Base-by-base conservation (phyloP, 371 early-diverging fungal species). In the Saksenaea vasiformis region DNA sequence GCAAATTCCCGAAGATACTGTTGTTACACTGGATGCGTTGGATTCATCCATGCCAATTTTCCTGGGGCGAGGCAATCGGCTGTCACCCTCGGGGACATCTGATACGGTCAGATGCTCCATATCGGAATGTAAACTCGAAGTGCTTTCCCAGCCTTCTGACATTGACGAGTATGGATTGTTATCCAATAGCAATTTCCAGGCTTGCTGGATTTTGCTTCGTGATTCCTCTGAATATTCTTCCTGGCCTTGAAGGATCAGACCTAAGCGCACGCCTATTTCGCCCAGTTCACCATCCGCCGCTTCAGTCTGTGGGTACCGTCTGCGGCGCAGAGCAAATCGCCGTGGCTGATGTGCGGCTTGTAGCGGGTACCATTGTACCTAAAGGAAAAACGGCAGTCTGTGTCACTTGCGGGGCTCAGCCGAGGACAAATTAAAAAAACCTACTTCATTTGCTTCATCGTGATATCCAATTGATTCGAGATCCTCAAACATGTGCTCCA, bases 401-500 rank as follows among this genome's bases (percentile, higher is more conserved):
- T 56, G 31, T 57, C 17, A 26, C 22, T 58, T 22, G 35, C 14
- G 64, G 10, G 63, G 60, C 19, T 64, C 63, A 31, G 56, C 22
- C 8, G 10, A 17, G 22, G 24, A 47, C 10, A 47, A 47, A 44
- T 2, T 1, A 47, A 47, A 47, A 47, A 24, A 47, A 47, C 0
- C 54, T 70, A 62, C 71, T 61, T 71, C 41, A 22, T 59, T 55
- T 17, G 38, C 55, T 58, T 65, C 65, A 26, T 61, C 58, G 26
- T 67, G 60, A 22, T 66, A 74, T 41, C 72, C 70, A 43, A 70
- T 68, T n/a, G 64, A 36, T 28, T 64, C 56, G 13, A 13, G 15
- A 27, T 61, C 53, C n/a, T 53, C 47, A 64, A 77, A 79, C 28
- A 81, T 28, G 0, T 71, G 67, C 7, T 76, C 73, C 13, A 74